Evolutionary conservation across 352 stramenopile species (phyloP).

Genomic region (Pythium aphanidermatum): DNA sequence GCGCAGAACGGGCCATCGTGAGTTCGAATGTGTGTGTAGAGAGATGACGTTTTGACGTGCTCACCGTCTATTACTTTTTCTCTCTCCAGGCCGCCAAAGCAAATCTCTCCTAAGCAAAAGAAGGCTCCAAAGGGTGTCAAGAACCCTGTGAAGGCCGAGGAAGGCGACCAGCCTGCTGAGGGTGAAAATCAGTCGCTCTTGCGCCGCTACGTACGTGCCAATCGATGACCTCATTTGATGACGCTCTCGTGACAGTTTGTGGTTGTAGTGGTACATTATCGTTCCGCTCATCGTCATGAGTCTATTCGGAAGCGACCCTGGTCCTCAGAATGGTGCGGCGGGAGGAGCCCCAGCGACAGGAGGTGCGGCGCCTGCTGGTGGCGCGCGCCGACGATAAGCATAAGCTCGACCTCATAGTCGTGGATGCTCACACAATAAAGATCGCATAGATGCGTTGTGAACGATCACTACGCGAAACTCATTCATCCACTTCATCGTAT

Average conservation of each 20-base stretch:
- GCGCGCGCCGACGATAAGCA: slow-evolving; percentile 32
- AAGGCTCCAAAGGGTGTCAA: slow-evolving; percentile 65
- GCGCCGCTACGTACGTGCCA: slow-evolving; percentile 74
- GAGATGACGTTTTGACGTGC: too few relatives aligned
- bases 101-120: slow-evolving; percentile 51
- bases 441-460: too few relatives aligned
- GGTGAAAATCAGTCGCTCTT: slow-evolving; percentile 78
- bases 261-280: slow-evolving; percentile 83
- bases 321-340: slow-evolving; percentile 1
- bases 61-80: too few relatives aligned
- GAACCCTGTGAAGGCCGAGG: slow-evolving; percentile 52
- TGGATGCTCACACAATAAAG: not conserved
- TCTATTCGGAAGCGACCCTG: slow-evolving; percentile 43
- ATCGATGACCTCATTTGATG: too few relatives aligned
- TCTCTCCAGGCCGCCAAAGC: slow-evolving; percentile 70
- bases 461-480: too few relatives aligned
- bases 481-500: too few relatives aligned
- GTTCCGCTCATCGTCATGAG: slow-evolving; percentile 74
- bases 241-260: too few relatives aligned
- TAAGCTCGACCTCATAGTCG: not conserved
- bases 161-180: slow-evolving; percentile 50
- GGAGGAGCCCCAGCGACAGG: slow-evolving; percentile 30
- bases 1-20: slow-evolving; percentile 60
- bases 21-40: too few relatives aligned
- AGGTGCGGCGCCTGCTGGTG: slow-evolving; percentile 25